Conservation (phyloP, 2,329 filamentous ascomycete species). For the Coniochaeta sp. region DNA sequence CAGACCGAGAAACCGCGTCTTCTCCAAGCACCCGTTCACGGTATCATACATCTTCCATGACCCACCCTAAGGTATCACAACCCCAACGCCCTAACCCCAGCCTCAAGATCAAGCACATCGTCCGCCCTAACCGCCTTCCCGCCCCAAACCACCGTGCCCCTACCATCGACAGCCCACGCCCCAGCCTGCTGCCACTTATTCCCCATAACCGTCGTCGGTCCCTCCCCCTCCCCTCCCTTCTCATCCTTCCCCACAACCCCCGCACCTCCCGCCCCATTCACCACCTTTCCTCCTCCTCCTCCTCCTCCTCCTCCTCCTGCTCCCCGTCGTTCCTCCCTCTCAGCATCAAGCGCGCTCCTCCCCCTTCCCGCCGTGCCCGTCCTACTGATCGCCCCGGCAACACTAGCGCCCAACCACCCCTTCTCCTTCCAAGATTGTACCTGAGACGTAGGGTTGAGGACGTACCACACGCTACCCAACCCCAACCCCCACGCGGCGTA, state of each 20-base stretch:
- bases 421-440: constrained; percentile 46
- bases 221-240: too few species aligned
- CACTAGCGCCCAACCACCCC: constrained; percentile 45
- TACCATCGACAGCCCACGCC: constrained; percentile 42
- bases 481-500: constrained; percentile 56
- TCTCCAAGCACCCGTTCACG: too few species aligned
- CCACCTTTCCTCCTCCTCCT: constrained; percentile 3
- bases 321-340: too few species aligned
- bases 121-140: constrained; percentile 40
- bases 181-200: constrained; percentile 52
- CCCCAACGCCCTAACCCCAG: constrained; percentile 27
- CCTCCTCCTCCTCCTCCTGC: too few species aligned
- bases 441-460: constrained; percentile 47
- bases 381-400: constrained; percentile 37
- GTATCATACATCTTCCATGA: too few species aligned
- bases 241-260: constrained; percentile 16
- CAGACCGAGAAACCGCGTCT: too few species aligned
- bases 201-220: constrained; percentile 37
- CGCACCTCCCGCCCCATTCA: constrained; percentile 5
- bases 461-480: constrained; percentile 39
- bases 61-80: too few species aligned
- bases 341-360: constrained; percentile 21
- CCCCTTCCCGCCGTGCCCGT: constrained; percentile 23
- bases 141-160: constrained; percentile 43
- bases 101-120: constrained; percentile 48